These are phyloP conservation scores for Verticillium klebahnii DNA, from an alignment of 2,329 filamentous ascomycete species.

Conservation along the genomic window DNA sequence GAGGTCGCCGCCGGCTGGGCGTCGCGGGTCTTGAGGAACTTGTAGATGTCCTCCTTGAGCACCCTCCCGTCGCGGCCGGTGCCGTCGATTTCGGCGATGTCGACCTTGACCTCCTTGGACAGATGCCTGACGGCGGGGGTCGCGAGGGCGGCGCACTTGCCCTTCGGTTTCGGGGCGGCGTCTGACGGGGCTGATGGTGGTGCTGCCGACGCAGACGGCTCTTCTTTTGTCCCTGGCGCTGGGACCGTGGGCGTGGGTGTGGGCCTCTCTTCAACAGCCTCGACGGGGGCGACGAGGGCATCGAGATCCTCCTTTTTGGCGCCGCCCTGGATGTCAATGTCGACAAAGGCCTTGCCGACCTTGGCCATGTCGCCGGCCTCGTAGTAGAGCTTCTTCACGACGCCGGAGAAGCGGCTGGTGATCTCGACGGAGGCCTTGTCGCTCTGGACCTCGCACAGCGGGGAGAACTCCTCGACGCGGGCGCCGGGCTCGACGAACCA, in stretches of 20 bases:
- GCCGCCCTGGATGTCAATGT: slow-evolving; percentile 86
- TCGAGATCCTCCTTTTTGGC: slow-evolving; percentile 58
- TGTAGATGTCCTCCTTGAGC: slow-evolving; percentile 85
- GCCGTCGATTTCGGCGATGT: slow-evolving; percentile 74
- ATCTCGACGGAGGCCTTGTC: slow-evolving; percentile 93
- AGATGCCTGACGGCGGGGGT: slow-evolving; percentile 91
- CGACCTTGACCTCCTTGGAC: slow-evolving; percentile 71
- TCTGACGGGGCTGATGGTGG: slow-evolving; percentile 1
- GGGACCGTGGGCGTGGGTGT: slow-evolving; percentile 19
- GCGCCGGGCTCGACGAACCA: slow-evolving; percentile 98
- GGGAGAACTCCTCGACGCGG: slow-evolving; percentile 95
- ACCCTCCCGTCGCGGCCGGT: slow-evolving; percentile 90
- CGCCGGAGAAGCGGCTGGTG: slow-evolving; percentile 89
- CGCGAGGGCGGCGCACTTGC: slow-evolving; percentile 70
- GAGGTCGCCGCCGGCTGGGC: slow-evolving; percentile 7
- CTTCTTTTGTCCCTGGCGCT: slow-evolving; percentile 8
- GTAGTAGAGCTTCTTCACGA: slow-evolving; percentile 95
- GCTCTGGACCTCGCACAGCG: slow-evolving; percentile 95
- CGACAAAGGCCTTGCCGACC: slow-evolving; percentile 89
- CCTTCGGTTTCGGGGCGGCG: slow-evolving; percentile 31
- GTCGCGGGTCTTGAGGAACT: slow-evolving; percentile 55
- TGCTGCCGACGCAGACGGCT: background rate
- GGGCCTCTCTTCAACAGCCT: slow-evolving; percentile 15
- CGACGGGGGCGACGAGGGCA: slow-evolving; percentile 13
- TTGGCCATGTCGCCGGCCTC: slow-evolving; percentile 94